Evolutionary conservation across 2,329 filamentous ascomycete genomes (phyloP).

Genomic region (Alternaria consortialis): DNA sequence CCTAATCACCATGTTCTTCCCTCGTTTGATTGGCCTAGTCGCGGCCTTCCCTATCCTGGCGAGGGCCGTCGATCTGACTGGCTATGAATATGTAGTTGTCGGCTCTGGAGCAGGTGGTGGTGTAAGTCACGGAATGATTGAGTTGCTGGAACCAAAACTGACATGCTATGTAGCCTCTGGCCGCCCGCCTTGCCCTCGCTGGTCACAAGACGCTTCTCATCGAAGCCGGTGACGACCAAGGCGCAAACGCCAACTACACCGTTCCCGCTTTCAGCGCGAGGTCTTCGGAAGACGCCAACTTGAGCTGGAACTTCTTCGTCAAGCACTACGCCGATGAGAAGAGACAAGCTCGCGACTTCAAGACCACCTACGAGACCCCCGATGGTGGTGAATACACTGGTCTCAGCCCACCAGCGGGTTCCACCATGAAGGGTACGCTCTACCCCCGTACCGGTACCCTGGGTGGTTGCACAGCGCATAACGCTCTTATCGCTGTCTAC

Average conservation of each 20-base stretch:
- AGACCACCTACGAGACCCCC: slow-evolving; percentile 63
- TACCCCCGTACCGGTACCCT: slow-evolving; percentile 67
- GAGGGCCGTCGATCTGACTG: slow-evolving; percentile 41
- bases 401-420: slow-evolving; percentile 61
- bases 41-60: slow-evolving; percentile 34
- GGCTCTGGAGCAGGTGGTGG: slow-evolving; percentile 57
- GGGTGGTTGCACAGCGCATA: slow-evolving; percentile 69
- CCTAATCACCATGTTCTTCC: slow-evolving; percentile 34
- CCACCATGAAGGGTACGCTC: slow-evolving; percentile 62
- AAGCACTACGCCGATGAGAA: slow-evolving; percentile 66
- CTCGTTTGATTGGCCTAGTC: slow-evolving; percentile 28
- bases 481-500: slow-evolving; percentile 67
- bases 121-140: not conserved
- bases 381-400: slow-evolving; percentile 57
- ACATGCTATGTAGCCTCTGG: slow-evolving; percentile 29
- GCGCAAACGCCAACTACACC: slow-evolving; percentile 60
- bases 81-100: slow-evolving; percentile 70
- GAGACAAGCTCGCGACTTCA: slow-evolving; percentile 64
- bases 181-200: slow-evolving; percentile 66
- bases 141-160: not conserved
- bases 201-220: slow-evolving; percentile 69
- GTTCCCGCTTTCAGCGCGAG: slow-evolving; percentile 64
- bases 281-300: slow-evolving; percentile 64
- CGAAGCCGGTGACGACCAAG: slow-evolving; percentile 68
- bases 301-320: slow-evolving; percentile 72